phyloP scores from a whole-genome alignment of 2,329 filamentous ascomycete species.

The Stagonosporopsis cucurbitacearum region DNA sequence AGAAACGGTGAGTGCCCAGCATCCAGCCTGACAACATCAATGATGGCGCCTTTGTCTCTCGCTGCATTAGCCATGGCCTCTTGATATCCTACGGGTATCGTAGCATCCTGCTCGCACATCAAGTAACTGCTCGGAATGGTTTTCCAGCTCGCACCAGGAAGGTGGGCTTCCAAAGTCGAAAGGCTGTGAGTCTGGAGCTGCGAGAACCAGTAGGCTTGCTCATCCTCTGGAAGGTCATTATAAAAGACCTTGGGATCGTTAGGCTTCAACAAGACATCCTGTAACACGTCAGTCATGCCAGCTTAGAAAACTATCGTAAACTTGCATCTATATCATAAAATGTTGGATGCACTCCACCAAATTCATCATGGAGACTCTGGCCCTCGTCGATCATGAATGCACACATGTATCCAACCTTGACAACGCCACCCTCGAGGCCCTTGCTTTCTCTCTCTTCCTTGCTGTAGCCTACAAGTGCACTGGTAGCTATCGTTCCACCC shows the following conservation, averaged over 20 bases:
- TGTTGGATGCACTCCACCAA: background rate
- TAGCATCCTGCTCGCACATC: constrained; percentile 47
- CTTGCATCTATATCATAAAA: constrained; percentile 6
- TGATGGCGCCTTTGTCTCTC: constrained; percentile 34
- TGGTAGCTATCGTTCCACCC: constrained; percentile 50
- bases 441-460: constrained; percentile 42
- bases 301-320: too few relatives aligned
- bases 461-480: constrained; percentile 45
- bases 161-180: constrained; percentile 32
- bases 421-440: constrained; percentile 50
- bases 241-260: constrained; percentile 30
- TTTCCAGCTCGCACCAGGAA: constrained; percentile 43
- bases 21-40: constrained; percentile 43
- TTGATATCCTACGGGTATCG: constrained; percentile 41
- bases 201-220: constrained; percentile 32
- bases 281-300: background rate
- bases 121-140: constrained; percentile 48
- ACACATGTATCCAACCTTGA: constrained; percentile 45
- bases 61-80: constrained; percentile 40
- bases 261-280: constrained; percentile 2
- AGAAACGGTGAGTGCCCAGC: constrained; percentile 53
- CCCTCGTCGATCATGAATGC: constrained; percentile 39
- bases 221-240: constrained; percentile 37
- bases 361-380: background rate
- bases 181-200: constrained; percentile 33